These are phyloP conservation scores for Vitis rotundifolia DNA, from an alignment of 164 flowering plant genomes.

Conservation along the genomic window DNA sequence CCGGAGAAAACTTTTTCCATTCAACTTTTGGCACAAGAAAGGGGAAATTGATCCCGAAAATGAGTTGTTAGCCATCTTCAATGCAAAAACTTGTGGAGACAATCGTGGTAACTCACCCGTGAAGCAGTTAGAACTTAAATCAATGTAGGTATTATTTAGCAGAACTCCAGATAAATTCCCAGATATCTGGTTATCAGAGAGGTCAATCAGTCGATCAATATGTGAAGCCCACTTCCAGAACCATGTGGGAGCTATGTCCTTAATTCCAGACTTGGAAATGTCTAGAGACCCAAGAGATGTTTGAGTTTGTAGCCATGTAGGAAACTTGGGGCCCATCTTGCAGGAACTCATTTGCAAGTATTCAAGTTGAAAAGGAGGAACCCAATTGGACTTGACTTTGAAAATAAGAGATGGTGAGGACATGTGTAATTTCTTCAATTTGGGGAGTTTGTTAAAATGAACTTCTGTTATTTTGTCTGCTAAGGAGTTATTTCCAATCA, in stretches of 20 bases:
- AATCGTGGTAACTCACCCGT: no score
- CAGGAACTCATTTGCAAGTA: constrained; percentile 1
- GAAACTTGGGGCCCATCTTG: constrained; percentile 1
- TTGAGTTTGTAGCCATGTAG: constrained; percentile 13
- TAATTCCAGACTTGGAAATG: not conserved
- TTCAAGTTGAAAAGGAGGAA: constrained; percentile 11
- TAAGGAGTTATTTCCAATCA: no score
- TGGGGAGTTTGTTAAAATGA: no score
- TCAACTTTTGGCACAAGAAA: not conserved
- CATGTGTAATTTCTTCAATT: no score
- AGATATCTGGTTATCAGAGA: not conserved
- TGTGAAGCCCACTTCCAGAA: not conserved
- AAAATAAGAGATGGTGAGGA: no score
- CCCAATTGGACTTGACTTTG: constrained; percentile 1
- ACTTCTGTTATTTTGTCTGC: no score
- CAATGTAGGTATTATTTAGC: no score
- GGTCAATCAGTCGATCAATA: not conserved
- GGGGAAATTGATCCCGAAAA: not conserved
- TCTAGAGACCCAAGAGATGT: not conserved
- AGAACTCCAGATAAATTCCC: not conserved
- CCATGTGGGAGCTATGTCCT: not conserved
- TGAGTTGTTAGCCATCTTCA: not conserved
- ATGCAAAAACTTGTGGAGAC: no score
- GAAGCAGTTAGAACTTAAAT: no score
- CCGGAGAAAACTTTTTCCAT: not conserved